Base-by-base conservation (phyloP, 2,329 filamentous ascomycete genomes). In the Ophiosphaerella narmari region DNA sequence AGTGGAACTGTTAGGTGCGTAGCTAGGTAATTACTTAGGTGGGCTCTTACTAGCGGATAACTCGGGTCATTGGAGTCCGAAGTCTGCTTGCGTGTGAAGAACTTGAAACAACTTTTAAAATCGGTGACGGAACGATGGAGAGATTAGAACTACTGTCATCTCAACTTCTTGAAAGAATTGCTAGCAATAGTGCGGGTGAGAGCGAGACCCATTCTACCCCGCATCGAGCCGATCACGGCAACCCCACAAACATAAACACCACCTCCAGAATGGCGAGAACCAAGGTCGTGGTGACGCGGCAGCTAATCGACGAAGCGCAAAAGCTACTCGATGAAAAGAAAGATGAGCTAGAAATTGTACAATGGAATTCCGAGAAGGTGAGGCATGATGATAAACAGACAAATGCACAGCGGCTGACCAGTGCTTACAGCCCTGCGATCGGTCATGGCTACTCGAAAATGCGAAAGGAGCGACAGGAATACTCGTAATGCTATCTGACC, bases 251-350 rank as follows among this genome's bases (percentile, higher is more conserved):
- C 48, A 49, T 50, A 38, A 36, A 38, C 47, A 49, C 46, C 26
- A 36, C 34, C 47, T 48, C 46, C 26, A 58, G 45, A 21, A 69
- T 68, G 65, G 38, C 59, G 12, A 59, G 57, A 35, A 43, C 40
- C 4, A 69, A 69, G 38, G 65, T 70, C 11, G 55, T 70, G 5
- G 60, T 70, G 11, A 70, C 67, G 9, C 65, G 67, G 3, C 47
- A 64, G 18, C 45, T 70, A 7, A 59, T 60, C 14, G 55, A 60
- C 0, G 52, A 57, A 40, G 65, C 63, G 2, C 66, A 68, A 38
- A 39, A 16, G 4, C 23, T 68, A 0, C 47, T 70, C 0, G 57
- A 67, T 43, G 55, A 43, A 7, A 56, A 52, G 7, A 48, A 56
- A 2, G 39, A 48, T 8, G 57, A 60, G 0, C 37, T 70, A 4